A percentile compares a stretch with the other conserved stretches of the same genome.
Evolutionary conservation across 1,284 basidiomycete genomes (phyloP).

Genomic region (Volvariella volvacea): DNA sequence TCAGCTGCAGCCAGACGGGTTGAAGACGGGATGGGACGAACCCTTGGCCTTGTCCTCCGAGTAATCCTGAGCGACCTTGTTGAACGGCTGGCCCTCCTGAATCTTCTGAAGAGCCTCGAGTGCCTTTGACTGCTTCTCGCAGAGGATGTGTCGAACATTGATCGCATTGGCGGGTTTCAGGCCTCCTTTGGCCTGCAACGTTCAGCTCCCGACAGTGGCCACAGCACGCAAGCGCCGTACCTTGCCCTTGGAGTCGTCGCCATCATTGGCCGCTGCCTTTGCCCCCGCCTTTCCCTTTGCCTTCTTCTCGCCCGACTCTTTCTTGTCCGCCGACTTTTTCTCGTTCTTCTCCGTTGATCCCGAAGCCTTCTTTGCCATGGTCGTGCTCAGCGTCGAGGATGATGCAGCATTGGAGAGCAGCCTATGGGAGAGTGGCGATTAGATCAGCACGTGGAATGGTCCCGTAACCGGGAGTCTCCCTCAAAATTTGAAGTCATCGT

Average conservation of each 20-base stretch:
- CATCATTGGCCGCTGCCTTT: conserved; percentile 23
- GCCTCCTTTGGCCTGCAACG: conserved; percentile 40
- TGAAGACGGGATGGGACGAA: conserved; percentile 16
- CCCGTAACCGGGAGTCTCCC: conserved; percentile 5
- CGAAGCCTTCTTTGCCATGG: conserved; percentile 50
- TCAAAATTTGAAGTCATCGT: conserved; percentile 5
- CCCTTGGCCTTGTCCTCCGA: conserved; percentile 87
- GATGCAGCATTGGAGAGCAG: not conserved
- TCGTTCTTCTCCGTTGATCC: conserved; percentile 8
- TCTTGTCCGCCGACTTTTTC: not conserved
- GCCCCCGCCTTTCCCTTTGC: conserved; percentile 23
- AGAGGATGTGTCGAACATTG: conserved; percentile 81
- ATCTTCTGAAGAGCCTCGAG: conserved; percentile 73
- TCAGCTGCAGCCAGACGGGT: conserved; percentile 2
- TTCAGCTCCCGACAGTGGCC: not conserved
- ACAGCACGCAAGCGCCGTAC: not conserved
- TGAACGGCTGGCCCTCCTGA: conserved; percentile 71
- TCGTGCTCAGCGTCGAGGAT: not conserved
- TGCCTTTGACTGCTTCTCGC: conserved; percentile 78
- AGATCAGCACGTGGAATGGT: conserved; percentile 14
- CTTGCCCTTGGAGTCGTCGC: conserved; percentile 18
- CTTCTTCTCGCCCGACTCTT: conserved; percentile 23
- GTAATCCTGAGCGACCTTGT: conserved; percentile 82
- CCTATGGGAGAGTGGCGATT: conserved; percentile 19
- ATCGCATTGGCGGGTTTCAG: conserved; percentile 70